These are phyloP conservation scores for Priceomyces carsonii DNA, from an alignment of 805 yeast species.

Conservation along the genomic window DNA sequence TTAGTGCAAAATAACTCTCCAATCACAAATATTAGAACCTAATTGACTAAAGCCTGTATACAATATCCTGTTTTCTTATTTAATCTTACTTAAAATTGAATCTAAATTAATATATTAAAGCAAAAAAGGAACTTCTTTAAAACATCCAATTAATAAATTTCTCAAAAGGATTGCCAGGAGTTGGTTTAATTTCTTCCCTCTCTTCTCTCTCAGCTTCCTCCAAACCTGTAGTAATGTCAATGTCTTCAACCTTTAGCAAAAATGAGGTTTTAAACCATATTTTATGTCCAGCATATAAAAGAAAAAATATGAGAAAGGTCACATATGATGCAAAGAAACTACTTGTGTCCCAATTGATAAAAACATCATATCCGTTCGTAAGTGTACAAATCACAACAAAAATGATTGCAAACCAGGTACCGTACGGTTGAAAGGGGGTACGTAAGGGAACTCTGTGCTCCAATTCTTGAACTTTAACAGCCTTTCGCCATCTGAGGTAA, in stretches of 20 bases:
- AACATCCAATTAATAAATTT: too few species aligned
- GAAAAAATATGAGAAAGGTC: slow-evolving; percentile 28
- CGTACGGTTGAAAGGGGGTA: slow-evolving; percentile 32
- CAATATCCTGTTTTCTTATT: too few species aligned
- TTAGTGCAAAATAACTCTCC: too few species aligned
- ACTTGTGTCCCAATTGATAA: slow-evolving; percentile 23
- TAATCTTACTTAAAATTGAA: too few species aligned
- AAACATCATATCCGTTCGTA: slow-evolving; percentile 36
- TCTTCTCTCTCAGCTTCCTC: slow-evolving; percentile 53
- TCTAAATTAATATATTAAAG: too few species aligned
- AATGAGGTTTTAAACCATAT: slow-evolving; percentile 11
- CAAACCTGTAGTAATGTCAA: slow-evolving; percentile 57
- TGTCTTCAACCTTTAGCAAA: slow-evolving; percentile 31
- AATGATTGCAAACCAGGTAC: slow-evolving; percentile 27
- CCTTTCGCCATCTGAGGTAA: background rate
- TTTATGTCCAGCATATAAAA: slow-evolving; percentile 31
- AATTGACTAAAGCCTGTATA: too few species aligned
- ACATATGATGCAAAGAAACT: slow-evolving; percentile 37
- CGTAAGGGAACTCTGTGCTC: slow-evolving; percentile 20
- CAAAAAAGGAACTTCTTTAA: too few species aligned
- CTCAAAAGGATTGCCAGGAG: too few species aligned
- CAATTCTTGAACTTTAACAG: background rate
- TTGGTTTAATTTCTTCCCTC: background rate
- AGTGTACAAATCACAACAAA: slow-evolving; percentile 23
- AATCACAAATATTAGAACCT: too few species aligned